Percentiles rank a stretch among this genome's conserved stretches.
Conservation (phyloP, 2,329 filamentous ascomycete species). For the Metarhizium guizhouense region DNA sequence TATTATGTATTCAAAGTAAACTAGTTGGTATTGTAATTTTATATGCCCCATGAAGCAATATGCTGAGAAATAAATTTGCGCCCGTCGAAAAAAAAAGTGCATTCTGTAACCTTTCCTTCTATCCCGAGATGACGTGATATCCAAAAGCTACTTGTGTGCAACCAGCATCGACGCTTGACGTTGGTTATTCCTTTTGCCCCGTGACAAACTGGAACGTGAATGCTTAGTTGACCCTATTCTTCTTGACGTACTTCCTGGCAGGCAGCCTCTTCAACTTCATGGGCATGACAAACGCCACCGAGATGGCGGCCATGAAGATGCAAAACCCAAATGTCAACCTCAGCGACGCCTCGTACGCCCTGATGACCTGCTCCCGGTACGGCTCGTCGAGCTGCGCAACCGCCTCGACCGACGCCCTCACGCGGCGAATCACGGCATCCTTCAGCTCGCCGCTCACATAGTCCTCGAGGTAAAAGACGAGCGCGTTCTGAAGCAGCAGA, state of each 20-base stretch:
- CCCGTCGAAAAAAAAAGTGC: too few species aligned
- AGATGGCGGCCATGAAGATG: constrained; percentile 36
- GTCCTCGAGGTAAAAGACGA: constrained; percentile 48
- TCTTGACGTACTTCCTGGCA: constrained; percentile 21
- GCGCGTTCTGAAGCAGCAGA: constrained; percentile 63
- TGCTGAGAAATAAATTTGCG: too few species aligned
- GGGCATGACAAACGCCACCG: constrained; percentile 37
- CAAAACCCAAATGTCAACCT: constrained; percentile 36
- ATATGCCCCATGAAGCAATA: too few species aligned
- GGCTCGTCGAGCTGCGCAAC: constrained; percentile 33
- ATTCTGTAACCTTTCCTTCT: too few species aligned
- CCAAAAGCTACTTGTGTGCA: too few species aligned
- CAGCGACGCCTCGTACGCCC: constrained; percentile 44
- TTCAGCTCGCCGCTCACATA: constrained; percentile 53
- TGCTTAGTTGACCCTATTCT: neutral
- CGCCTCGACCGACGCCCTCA: constrained; percentile 46
- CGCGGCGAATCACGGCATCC: constrained; percentile 40
- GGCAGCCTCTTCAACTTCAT: constrained; percentile 46
- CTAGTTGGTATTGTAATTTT: too few species aligned
- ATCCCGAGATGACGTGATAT: too few species aligned
- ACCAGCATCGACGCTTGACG: too few species aligned
- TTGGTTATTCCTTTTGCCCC: too few species aligned
- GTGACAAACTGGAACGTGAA: neutral
- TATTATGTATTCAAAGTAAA: too few species aligned
- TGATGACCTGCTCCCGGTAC: constrained; percentile 46